phyloP scores from a whole-genome alignment of 805 yeast genomes.

The Kuraishia ogatae region DNA sequence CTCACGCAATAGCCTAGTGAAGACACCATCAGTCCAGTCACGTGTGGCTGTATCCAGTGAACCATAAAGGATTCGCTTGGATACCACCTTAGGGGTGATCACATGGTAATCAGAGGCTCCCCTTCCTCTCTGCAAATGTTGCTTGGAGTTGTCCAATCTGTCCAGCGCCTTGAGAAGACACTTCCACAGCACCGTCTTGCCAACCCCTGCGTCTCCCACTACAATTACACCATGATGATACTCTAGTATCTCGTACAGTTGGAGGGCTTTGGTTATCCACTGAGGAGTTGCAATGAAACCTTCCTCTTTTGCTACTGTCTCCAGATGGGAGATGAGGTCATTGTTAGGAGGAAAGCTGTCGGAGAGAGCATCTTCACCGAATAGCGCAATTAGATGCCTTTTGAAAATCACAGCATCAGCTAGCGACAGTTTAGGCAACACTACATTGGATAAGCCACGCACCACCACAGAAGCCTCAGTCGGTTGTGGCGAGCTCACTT shows the following conservation, averaged over 20 bases:
- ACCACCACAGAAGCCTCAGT: constrained; percentile 24
- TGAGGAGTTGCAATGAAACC: constrained; percentile 25
- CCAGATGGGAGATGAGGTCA: constrained; percentile 19
- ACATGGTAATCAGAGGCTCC: constrained; percentile 20
- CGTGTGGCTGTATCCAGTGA: constrained; percentile 63
- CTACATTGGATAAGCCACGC: constrained; percentile 47
- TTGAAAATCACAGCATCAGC: constrained; percentile 39
- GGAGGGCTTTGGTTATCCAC: constrained; percentile 51
- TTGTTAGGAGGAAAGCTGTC: constrained; percentile 12
- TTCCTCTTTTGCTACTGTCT: constrained; percentile 16
- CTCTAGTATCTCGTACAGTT: constrained; percentile 50
- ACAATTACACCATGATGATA: constrained; percentile 75
- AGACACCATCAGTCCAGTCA: constrained; percentile 88
- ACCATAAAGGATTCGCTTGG: constrained; percentile 65
- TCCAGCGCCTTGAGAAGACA: constrained; percentile 38
- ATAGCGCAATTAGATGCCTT: neutral
- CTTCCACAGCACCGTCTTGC: constrained; percentile 54
- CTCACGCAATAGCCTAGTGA: constrained; percentile 58
- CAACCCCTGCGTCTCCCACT: constrained; percentile 69
- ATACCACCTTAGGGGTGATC: constrained; percentile 70
- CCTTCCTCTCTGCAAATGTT: constrained; percentile 13
- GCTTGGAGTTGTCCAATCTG: constrained; percentile 20
- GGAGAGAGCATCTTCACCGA: neutral
- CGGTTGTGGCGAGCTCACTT: neutral
- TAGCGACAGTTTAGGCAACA: constrained; percentile 58